Base-by-base conservation (phyloP, 73 alveolate species). In the Paramecium bursaria region DNA sequence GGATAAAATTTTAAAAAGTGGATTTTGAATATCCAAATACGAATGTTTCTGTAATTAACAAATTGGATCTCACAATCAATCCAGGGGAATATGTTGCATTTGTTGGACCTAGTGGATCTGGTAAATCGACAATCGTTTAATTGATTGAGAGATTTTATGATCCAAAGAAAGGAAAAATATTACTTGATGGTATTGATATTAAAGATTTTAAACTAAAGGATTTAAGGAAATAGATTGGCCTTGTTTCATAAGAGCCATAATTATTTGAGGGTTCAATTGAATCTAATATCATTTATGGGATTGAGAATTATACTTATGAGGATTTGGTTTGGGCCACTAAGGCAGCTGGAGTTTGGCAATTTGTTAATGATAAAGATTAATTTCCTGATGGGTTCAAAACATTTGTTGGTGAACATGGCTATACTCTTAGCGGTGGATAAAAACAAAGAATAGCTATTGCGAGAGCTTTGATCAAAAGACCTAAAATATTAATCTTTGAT, bases 21-120 rank as follows among this genome's bases (percentile, higher is more conserved):
- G 57, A 35, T 23, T 92, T 94, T 51, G 46, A 82, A 49, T 94
- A 94, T 86, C 88, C 96, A 21, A 46, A 75, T 11, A 75, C 90
- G 44, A 87, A 90, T 52, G 88, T 52, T 7, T 23, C 74, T 55
- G 94, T 88, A 1, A 48, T 92, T 33, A 77, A 90, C 35, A 85
- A 90, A 44, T 86, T 94, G 1, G 44, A 75, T 21, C 57, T 94
- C 31, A 54, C 57, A 44, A 88, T 94, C 22, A 77, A 90, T 30
- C 55, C 74, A 0, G 94, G 95, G 27, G 95, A 92, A 76, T 90
- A 87, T 67, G 89, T 92, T 15, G 97, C 96, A 46, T 55, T 94
- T 46, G 96, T 94, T 21, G 98, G 98, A 11, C 86, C 94, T 19
- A 87, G 95, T 76, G 98, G 98, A 7, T 88, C 96, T 50, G 98